Conservation (phyloP, 176 grass and related monocot genomes). For the Aegilops speltoides region DNA sequence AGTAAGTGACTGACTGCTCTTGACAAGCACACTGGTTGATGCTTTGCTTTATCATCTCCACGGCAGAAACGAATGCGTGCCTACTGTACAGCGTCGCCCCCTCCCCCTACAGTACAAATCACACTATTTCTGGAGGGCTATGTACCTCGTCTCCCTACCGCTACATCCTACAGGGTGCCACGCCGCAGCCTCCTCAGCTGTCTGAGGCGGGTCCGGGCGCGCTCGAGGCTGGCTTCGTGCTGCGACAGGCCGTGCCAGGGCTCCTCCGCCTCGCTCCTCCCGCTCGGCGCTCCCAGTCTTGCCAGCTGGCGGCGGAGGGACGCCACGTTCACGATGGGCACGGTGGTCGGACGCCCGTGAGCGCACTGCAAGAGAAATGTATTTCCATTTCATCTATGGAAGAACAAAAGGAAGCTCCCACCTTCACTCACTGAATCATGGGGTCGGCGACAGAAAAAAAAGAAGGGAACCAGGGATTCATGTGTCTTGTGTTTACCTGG, state of each 20-base stretch:
- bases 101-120: not conserved
- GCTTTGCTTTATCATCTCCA: not conserved
- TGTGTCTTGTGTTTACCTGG: constrained; percentile 46
- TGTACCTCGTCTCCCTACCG: not conserved
- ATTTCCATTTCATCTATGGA: not conserved
- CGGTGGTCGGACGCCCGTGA: constrained; percentile 87
- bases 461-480: not conserved
- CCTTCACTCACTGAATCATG: not conserved
- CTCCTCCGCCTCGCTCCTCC: constrained; percentile 16
- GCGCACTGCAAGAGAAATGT: constrained; percentile 60
- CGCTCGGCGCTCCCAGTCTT: constrained; percentile 42
- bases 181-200: constrained; percentile 41
- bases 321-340: constrained; percentile 62
- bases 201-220: constrained; percentile 51
- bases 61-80: constrained; percentile 1
- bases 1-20: not conserved
- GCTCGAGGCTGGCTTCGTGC: constrained; percentile 51
- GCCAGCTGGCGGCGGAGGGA: constrained; percentile 55
- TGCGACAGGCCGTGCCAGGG: constrained; percentile 66
- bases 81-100: not conserved
- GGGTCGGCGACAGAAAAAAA: not conserved
- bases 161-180: constrained; percentile 3
- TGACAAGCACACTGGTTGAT: not conserved
- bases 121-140: constrained; percentile 2
- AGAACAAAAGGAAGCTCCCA: not conserved